A percentile compares a stretch with the other conserved stretches of the same genome.
Evolutionary conservation across 257 asterid species (phyloP).

Genomic region (Solanum ossicruentum): DNA sequence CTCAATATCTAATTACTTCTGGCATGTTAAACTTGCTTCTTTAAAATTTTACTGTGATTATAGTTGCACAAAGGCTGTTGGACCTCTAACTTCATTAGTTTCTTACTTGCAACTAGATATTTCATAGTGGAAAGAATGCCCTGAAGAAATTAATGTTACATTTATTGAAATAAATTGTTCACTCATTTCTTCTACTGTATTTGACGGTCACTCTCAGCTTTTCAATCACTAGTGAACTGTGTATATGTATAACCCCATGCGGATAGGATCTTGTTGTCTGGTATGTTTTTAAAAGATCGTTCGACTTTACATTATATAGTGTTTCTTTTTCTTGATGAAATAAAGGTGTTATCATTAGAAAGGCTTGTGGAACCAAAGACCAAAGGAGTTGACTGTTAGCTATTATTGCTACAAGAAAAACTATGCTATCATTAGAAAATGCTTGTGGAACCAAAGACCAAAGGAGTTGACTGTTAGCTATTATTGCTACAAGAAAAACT

Average conservation of each 20-base stretch:
- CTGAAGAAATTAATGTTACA: neutral
- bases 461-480: neutral
- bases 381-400: neutral
- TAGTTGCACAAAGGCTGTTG: neutral
- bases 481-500: neutral
- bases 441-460: neutral
- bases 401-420: neutral
- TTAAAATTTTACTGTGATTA: neutral
- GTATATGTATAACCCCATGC: neutral
- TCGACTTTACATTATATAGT: neutral
- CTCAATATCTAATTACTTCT: neutral
- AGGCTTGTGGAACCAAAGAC: neutral
- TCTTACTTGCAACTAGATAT: neutral
- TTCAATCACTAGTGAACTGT: neutral
- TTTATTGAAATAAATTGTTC: neutral
- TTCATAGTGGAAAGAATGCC: neutral
- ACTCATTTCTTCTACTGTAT: neutral
- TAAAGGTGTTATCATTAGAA: neutral
- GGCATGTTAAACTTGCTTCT: neutral
- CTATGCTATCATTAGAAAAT: neutral
- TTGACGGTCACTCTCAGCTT: neutral
- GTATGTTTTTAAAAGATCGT: neutral
- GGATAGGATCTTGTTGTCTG: neutral
- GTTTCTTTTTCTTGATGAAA: neutral
- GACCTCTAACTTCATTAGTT: neutral